Percentiles rank a stretch among this genome's conserved stretches.
Conservation (phyloP, 2,329 filamentous ascomycete genomes). For the Sporothrix euskadiensis region DNA sequence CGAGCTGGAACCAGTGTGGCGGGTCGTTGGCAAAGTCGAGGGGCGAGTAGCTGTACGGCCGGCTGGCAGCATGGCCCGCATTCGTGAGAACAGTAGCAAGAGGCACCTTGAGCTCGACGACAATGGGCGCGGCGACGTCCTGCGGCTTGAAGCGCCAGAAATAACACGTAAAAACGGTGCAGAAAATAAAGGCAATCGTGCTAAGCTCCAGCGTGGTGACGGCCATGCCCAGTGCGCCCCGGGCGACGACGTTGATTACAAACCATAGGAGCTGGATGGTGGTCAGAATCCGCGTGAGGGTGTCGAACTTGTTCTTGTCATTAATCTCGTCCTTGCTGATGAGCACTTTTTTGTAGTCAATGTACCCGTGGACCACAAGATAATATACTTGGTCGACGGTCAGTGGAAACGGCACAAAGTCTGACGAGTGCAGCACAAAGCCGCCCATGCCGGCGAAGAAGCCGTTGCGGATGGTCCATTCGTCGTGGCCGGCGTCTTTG, state of each 20-base stretch:
- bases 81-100: neutral
- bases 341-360: conserved; percentile 35
- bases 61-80: neutral
- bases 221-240: conserved; percentile 31
- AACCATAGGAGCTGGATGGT: conserved; percentile 37
- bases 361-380: conserved; percentile 34
- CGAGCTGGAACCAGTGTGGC: conserved; percentile 16
- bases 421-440: conserved; percentile 38
- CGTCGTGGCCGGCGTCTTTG: conserved; percentile 17
- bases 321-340: conserved; percentile 36
- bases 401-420: conserved; percentile 41
- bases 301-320: conserved; percentile 39
- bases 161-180: conserved; percentile 18
- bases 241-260: conserved; percentile 33
- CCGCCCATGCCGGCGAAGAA: conserved; percentile 48
- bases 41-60: conserved; percentile 14
- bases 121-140: neutral
- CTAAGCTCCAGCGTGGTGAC: conserved; percentile 38
- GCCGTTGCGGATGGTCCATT: conserved; percentile 43
- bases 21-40: conserved; percentile 6
- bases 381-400: conserved; percentile 41
- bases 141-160: conserved; percentile 16
- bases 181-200: conserved; percentile 33
- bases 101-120: neutral
- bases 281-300: conserved; percentile 34